Evolutionary conservation across 2,329 filamentous ascomycete genomes (phyloP), one percentile per base, ranked within the genome.

Genomic region (Helotiales sp.): DNA sequence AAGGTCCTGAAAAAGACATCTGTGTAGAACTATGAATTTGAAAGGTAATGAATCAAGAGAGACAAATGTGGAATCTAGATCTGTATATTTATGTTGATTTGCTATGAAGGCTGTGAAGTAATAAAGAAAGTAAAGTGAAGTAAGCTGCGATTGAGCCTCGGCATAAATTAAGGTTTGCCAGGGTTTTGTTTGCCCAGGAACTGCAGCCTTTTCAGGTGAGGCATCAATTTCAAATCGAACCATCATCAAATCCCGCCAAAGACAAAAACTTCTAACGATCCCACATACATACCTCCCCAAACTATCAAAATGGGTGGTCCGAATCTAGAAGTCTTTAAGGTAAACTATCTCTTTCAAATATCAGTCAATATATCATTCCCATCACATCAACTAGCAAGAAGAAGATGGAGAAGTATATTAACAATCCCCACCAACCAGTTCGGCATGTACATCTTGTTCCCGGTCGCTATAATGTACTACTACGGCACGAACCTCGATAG

Each of bases 391-490:
- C 20, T 24, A 34, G 5, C 17, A 40, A 40, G 15, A 15, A 40
- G n/a, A n/a, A n/a, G n/a, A n/a, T n/a, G n/a, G n/a, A 34, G 5
- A 34, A 34, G 20, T 13, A 34, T 6, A 11, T 37, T n/a, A 34
- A 55, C 37, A n/a, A 45, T 34, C 6, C n/a, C n/a, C n/a, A n/a
- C n/a, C n/a, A n/a, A 50, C 65, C 70, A 97, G 95, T 99, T 99
- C 80, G 94, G 95, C 83, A 92, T 96, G 87, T 99, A 99, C 84
- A 90, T 99, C 83, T 91, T 97, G 86, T 99, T 99, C 82, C 96
- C 96, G 20, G 98, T 99, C 76, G 93, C 93, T 75, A 94, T 96
- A 85, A 99, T 99, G 96, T 98, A 96, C 86, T 99, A 99, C 84
- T 99, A 98, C 80, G 96, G 96, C 78, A 97, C 94, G 65, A 99